Base-by-base conservation (phyloP, 805 yeast species). In the Nakazawaea wyomingensis region DNA sequence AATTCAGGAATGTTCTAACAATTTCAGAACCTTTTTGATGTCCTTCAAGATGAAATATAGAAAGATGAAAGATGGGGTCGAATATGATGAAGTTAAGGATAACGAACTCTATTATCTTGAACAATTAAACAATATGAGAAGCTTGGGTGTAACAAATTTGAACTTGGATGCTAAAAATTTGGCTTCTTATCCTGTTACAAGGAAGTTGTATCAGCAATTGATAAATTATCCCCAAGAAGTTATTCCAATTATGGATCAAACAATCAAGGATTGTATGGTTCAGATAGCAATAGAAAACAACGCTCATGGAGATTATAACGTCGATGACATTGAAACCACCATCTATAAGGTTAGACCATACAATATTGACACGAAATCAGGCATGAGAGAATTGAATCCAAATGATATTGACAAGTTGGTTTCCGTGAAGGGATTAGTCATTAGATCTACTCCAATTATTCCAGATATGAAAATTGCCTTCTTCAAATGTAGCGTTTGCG, bases 401-500 rank as follows among this genome's bases (percentile, higher is more conserved):
- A 81, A 80, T 48, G 98, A 90, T 62, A 91, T 93, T 49, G 99
- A 93, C 64, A 90, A 91, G 58, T 71, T 93, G 46, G 95, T 93
- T 8, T 76, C 87, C 39, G 80, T 93, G 44, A 93, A 91, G 64
- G 99, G 99, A 17, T 71, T 93, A 34, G 95, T 89, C 0, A 68
- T 93, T 40, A 75, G 99, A 54, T 72, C 96, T 5, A 87, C 96
- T 6, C 79, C 97, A 10, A 80, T 93, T 29, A 87, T 93, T 39
- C 99, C 99, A 10, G 99, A 93, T 61, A 93, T 93, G 99, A 90
- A 89, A 59, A 88, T 85, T 37, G 97, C 98, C 0, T 91, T 91
- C 56, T 93, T 93, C 76, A 85, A 82, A 65, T 93, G 99, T 66
- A 84, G 80, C 47, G 95, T 93, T 17, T 93, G 99, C 66, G 91